These are phyloP conservation scores for Diospyros kaki DNA, from an alignment of 148 eudicot genomes.

Conservation along the genomic window DNA sequence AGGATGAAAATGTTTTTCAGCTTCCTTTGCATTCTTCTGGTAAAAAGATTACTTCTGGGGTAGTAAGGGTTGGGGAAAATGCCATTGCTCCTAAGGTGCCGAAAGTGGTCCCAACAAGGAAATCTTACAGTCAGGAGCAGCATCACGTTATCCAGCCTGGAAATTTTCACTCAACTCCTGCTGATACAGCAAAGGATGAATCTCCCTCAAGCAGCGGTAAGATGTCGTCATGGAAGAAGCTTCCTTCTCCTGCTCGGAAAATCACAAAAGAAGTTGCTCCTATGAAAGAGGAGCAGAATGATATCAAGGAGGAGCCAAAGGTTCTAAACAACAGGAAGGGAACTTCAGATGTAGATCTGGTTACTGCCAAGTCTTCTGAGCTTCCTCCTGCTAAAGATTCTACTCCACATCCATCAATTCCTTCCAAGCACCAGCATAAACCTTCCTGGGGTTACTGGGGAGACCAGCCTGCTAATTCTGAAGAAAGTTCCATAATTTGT, in stretches of 20 bases:
- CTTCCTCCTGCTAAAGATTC: conserved; percentile 53
- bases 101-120: conserved; percentile 51
- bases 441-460: conserved; percentile 87
- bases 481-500: conserved; percentile 88
- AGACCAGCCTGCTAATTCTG: conserved; percentile 64
- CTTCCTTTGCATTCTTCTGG: conserved; percentile 76
- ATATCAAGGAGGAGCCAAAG: conserved; percentile 37
- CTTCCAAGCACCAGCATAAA: conserved; percentile 76
- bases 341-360: conserved; percentile 33
- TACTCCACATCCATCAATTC: conserved; percentile 30
- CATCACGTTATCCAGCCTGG: conserved; percentile 35
- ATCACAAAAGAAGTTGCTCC: conserved; percentile 44
- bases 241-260: conserved; percentile 72
- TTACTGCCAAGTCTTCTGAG: conserved; percentile 42
- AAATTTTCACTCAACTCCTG: conserved; percentile 32
- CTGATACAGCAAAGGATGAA: conserved; percentile 43
- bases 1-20: conserved; percentile 68
- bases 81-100: conserved; percentile 35
- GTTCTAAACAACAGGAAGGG: conserved; percentile 27
- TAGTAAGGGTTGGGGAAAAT: conserved; percentile 36
- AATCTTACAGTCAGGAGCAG: conserved; percentile 90
- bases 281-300: conserved; percentile 36
- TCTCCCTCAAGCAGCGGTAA: conserved; percentile 59
- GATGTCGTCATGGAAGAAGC: conserved; percentile 94
- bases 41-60: conserved; percentile 36